phyloP scores from a whole-genome alignment of 441 rosid genomes.

The Mallotus repandus region DNA sequence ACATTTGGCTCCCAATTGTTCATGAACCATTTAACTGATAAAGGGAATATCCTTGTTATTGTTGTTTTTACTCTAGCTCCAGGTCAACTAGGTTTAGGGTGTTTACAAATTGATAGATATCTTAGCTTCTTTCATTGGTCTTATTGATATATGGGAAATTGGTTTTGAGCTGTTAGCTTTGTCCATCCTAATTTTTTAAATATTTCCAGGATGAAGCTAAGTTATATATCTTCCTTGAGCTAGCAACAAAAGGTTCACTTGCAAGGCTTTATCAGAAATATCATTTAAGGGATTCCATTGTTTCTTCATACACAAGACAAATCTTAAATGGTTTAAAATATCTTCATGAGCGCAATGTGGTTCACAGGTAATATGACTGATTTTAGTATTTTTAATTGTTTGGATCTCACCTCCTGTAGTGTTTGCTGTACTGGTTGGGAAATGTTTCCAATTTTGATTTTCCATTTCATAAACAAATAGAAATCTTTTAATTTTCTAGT shows the following conservation, averaged over 20 bases:
- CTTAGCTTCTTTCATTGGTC: not conserved
- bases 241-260: slow-evolving; percentile 73
- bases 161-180: not conserved
- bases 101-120: not conserved
- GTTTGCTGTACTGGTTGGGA: slow-evolving; percentile 4
- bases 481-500: not conserved
- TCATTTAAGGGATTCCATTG: slow-evolving; percentile 54
- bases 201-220: slow-evolving; percentile 53
- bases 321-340: slow-evolving; percentile 68
- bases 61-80: not conserved
- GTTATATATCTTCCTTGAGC: slow-evolving; percentile 79
- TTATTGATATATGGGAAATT: not conserved
- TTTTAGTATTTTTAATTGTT: not conserved
- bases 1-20: not conserved
- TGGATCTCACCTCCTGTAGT: not conserved
- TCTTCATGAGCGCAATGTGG: slow-evolving; percentile 38
- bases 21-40: not conserved
- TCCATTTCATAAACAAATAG: not conserved
- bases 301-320: slow-evolving; percentile 67
- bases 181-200: slow-evolving; percentile 7
- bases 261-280: slow-evolving; percentile 49
- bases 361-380: slow-evolving; percentile 56
- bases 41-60: not conserved
- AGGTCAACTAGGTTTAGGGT: not conserved
- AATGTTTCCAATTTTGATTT: not conserved